Evolutionary conservation across 2,329 filamentous ascomycete genomes (phyloP), one percentile per base, ranked within the genome.

Genomic region (Aspergillus proliferans): DNA sequence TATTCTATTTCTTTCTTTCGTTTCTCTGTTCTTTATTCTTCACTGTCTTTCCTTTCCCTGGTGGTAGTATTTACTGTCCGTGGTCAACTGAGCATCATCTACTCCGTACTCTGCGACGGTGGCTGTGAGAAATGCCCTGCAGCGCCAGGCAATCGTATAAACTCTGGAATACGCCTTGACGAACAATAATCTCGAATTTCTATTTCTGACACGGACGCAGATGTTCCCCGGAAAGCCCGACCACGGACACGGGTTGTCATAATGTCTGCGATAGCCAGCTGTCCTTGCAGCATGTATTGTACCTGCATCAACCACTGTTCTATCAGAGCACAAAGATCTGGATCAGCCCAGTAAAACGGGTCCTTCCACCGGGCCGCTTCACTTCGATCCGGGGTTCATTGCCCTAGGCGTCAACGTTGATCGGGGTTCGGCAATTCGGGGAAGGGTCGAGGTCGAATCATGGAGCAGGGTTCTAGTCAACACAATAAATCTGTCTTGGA

Each of bases 311-410:
- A 18, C 24, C 24, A 26, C 39, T 18, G 6, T 14, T 41, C 19
- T 18, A 18, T 40, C 36, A 39, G 15, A 39, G 36, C 36, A 43
- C 26, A 21, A 14, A 43, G 22, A 18, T 28, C 22, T n/a, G 6
- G 41, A 30, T 43, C 41, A 19, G 12, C 41, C 26, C 41, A 19
- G 12, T 21, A 22, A 21, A 21, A 19, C 38, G 38, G 41, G 19
- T 28, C 41, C 41, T 15, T 18, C 41, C 41, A n/a, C 41, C 41
- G 41, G 38, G 15, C 38, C 38, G 38, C 18, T 40, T 19, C 19
- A 41, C 18, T 21, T 24, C 41, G 24, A 43, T 18, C 41, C 41
- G 24, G 41, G 21, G 41, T 43, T 43, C 41, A 43, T 43, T 43
- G 41, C 41, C 41, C 41, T 18, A 26, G 21, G 41, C 41, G 12